These are phyloP conservation scores for Vaccinium myrtillus DNA, from an alignment of 148 eudicot genomes.

Conservation along the genomic window DNA sequence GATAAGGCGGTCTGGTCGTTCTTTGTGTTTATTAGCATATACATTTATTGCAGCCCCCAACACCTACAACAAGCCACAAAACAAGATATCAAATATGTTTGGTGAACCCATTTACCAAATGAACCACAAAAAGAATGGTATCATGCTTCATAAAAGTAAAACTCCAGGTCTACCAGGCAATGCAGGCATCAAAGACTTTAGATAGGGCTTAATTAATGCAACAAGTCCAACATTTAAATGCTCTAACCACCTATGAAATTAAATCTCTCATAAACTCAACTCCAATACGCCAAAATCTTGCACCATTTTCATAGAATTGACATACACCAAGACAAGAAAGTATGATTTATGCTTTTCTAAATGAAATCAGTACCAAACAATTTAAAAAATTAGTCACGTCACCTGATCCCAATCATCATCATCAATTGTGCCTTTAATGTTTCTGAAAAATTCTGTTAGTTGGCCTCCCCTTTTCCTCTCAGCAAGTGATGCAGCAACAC, in stretches of 20 bases:
- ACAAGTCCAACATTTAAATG: neutral
- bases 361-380: neutral
- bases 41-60: conserved; percentile 97
- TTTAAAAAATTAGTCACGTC: neutral
- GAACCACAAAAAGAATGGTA: neutral
- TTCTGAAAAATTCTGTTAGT: conserved; percentile 83
- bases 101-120: neutral
- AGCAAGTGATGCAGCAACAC: conserved; percentile 98
- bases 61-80: conserved; percentile 50
- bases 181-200: neutral
- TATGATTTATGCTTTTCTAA: conserved; percentile 3
- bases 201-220: neutral
- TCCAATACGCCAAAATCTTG: neutral
- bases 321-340: neutral
- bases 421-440: conserved; percentile 86
- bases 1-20: conserved; percentile 98
- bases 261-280: neutral
- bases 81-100: neutral
- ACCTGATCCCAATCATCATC: conserved; percentile 98
- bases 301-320: neutral
- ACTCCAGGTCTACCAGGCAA: neutral
- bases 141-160: neutral
- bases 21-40: conserved; percentile 96
- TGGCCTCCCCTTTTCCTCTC: conserved; percentile 93
- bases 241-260: neutral